These are phyloP conservation scores for Diplodia corticola DNA, from an alignment of 2,329 filamentous ascomycete species.

Conservation along the genomic window DNA sequence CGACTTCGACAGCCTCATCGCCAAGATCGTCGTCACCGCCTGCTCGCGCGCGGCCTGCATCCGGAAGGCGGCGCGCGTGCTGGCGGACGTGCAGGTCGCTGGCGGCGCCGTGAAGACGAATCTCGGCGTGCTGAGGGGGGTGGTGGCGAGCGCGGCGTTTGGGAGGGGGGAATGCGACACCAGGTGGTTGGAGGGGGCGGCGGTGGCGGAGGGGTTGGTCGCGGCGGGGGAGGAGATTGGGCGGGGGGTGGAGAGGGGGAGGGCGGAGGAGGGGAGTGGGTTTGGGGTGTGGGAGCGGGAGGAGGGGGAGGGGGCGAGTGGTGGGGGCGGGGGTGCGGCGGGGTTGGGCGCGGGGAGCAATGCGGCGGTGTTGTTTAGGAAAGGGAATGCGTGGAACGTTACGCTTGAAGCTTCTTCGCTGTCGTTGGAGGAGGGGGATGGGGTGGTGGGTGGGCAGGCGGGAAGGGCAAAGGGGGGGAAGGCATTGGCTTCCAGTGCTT, in stretches of 20 bases:
- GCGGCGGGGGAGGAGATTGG: constrained; percentile 32
- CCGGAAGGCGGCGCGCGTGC: constrained; percentile 55
- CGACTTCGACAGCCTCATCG: constrained; percentile 61
- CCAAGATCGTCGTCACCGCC: constrained; percentile 60
- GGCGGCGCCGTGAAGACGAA: constrained; percentile 65
- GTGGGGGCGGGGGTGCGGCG: constrained; percentile 7
- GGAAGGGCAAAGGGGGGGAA: background rate
- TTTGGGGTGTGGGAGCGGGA: constrained; percentile 23
- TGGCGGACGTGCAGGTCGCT: constrained; percentile 56
- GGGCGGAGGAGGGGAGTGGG: fast-evolving
- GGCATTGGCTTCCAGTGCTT: background rate
- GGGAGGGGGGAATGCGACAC: constrained; percentile 52
- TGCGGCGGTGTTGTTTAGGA: constrained; percentile 49
- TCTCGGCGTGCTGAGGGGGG: constrained; percentile 54
- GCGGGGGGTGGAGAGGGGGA: background rate
- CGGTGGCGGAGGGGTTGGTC: constrained; percentile 47
- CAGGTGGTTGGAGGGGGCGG: constrained; percentile 58
- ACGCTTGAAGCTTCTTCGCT: constrained; percentile 41
- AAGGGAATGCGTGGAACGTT: constrained; percentile 61
- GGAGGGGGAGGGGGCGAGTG: background rate
- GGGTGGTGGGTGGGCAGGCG: background rate
- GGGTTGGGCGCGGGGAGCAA: constrained; percentile 13
- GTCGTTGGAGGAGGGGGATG: background rate
- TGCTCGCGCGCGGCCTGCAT: constrained; percentile 54
- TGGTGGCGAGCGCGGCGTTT: constrained; percentile 56